Conservation (phyloP, 306 rosid species). For the Carpinus fangiana region DNA sequence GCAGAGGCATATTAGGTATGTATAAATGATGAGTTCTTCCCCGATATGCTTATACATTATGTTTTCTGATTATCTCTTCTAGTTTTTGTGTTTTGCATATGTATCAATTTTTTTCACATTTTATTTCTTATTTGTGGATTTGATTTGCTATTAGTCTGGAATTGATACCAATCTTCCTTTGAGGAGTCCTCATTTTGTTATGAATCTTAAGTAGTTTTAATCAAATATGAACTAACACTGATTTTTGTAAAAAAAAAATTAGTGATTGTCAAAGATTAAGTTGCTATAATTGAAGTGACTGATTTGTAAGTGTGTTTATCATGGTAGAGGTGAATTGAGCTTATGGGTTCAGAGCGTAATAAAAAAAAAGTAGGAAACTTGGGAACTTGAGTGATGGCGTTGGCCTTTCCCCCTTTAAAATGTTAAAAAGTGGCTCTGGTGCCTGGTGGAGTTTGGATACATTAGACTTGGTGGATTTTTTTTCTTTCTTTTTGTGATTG, state of each 20-base stretch:
- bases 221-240: too few relatives aligned
- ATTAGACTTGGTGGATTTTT: neutral
- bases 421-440: neutral
- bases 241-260: too few relatives aligned
- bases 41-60: too few relatives aligned
- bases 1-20: slow-evolving; percentile 47
- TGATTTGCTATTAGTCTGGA: neutral
- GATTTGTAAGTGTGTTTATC: too few relatives aligned
- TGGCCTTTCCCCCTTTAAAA: neutral
- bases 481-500: neutral
- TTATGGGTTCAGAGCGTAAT: neutral
- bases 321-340: neutral
- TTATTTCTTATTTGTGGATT: neutral
- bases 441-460: neutral
- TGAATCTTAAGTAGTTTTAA: too few relatives aligned
- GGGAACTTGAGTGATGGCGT: neutral
- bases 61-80: neutral
- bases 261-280: too few relatives aligned
- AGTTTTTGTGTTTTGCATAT: neutral
- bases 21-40: neutral
- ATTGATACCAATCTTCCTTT: too few relatives aligned
- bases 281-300: too few relatives aligned
- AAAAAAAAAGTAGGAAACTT: neutral
- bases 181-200: too few relatives aligned
- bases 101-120: neutral